Evolutionary conservation across 371 early-diverging fungal genomes (phyloP), one percentile per base, ranked within the genome.

Genomic region (Actinomucor elegans): DNA sequence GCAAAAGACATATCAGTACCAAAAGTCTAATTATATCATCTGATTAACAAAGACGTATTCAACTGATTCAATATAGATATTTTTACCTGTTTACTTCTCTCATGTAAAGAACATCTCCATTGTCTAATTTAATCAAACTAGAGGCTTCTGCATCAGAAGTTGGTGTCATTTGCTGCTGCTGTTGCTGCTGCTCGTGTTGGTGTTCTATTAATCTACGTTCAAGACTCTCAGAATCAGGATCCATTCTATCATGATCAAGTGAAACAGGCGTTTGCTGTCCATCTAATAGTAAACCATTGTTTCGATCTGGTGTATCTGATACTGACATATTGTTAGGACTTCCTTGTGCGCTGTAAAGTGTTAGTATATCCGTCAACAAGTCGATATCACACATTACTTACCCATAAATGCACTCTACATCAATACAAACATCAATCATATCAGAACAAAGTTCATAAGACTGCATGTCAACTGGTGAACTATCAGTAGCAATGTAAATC

Each of bases 401-500:
- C 83, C 87, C 87, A 58, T 93, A 95, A 44, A 96, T 87, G 18
- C 73, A 69, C 4, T 89, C 80, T 20, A 97, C 76, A 64, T 96
- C 95, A 36, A 94, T 84, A 45, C 93, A 84, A 18, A 94, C 93
- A 54, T 94, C 97, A 69, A 97, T 94, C 88, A 94, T 96, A 64
- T 97, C 93, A 41, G 88, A 85, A 59, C 97, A 94, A 32, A 97
- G 84, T 70, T 92, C 91, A 69, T 94, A 97, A 2, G 89, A 84
- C 57, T 93, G 93, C 75, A 94, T 85, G 59, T 94, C 94, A 27
- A 94, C 94, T 4, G 98, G 97, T 2, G 95, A 92, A 40, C 89
- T 86, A 55, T 97, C 98, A 5, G 95, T 96, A 3, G 98, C 96
- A 53, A 97, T 83, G 58, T 96, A 97, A 26, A 97, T 86, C 65